Base-by-base conservation (phyloP, 768 basidiomycete genomes). In the Pisolithus marmoratus region DNA sequence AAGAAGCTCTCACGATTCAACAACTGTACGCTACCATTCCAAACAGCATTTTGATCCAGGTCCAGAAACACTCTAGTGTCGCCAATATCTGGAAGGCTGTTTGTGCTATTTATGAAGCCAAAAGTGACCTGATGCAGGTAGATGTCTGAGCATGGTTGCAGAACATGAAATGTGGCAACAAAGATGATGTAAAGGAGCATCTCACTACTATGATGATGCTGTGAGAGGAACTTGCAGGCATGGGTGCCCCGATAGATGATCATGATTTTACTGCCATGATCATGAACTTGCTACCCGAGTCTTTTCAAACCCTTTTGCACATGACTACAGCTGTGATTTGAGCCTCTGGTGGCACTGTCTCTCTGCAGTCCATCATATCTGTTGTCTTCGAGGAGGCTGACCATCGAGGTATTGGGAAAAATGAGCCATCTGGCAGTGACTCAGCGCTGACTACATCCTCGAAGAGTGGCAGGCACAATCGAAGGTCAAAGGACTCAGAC, bases 201-300 rank as follows among this genome's bases (percentile, higher is more conserved):
- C n/a, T 54, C 1, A 45, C 48, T 0, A 24, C 47, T 2, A 54
- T 54, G 53, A 27, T 54, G 41, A 22, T 12, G 5, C n/a, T 54
- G 2, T 4, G 19, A 0, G 34, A 54, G 43, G 48, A 54, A 8
- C 48, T 54, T 1, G 24, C 42, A 0, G 48, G 53, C 48, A 54
- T 54, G 53, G 53, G 53, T 2, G 31, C 53, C 34, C 48, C 27
- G 9, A 23, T 54, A 0, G 48, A 43, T 7, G 27, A 54, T 15
- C 12, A 12, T 22, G 48, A 54, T 11, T 50, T 54, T 41, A 45
- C 48, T 14, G 53, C 53, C 1, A 54, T 54, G 43, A 50, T 54
- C n/a, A 38, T 54, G 17, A 44, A 26, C 22, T 50, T 42, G 2
- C 38, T 54, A 19, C 53, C 53, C 4, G 12, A 50, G 2, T 54